phyloP scores from a whole-genome alignment of 805 yeast species.

The Wickerhamiella nectarea region DNA sequence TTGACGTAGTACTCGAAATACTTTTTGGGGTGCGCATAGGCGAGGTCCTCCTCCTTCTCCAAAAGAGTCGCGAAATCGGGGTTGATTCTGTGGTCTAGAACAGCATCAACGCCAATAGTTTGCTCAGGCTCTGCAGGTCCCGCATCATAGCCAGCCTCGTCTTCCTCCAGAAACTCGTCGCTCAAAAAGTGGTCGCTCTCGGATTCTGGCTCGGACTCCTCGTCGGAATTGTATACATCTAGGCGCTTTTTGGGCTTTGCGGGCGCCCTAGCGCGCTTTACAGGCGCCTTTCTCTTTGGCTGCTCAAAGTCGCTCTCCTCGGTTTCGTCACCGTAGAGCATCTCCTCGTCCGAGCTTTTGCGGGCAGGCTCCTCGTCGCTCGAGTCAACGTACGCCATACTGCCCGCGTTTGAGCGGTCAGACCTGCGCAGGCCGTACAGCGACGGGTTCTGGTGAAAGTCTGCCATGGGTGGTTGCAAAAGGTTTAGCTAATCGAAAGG shows the following conservation, averaged over 20 bases:
- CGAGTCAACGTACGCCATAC: conserved; percentile 14
- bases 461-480: background rate
- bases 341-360: conserved; percentile 6
- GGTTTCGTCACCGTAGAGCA: conserved; percentile 11
- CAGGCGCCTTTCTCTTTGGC: conserved; percentile 1
- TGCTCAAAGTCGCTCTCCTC: conserved; percentile 7
- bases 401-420: conserved; percentile 16
- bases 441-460: conserved; percentile 21
- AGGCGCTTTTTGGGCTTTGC: conserved; percentile 60
- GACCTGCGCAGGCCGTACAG: conserved; percentile 32
- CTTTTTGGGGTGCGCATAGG: conserved; percentile 39
- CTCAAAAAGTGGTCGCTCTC: conserved; percentile 22
- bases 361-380: conserved; percentile 10
- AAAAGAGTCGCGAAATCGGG: conserved; percentile 25
- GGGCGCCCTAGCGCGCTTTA: conserved; percentile 28
- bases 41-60: conserved; percentile 23
- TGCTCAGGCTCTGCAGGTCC: conserved; percentile 24
- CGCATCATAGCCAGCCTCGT: conserved; percentile 37
- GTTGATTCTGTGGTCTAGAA: conserved; percentile 41
- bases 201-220: conserved; percentile 2
- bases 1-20: conserved; percentile 51
- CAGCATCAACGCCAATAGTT: conserved; percentile 33
- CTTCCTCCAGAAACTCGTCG: conserved; percentile 22
- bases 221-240: conserved; percentile 45
- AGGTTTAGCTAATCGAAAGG: background rate